Percentiles rank a stretch among this genome's conserved stretches.
These are phyloP conservation scores for Rhinocladiella similis DNA, from an alignment of 2,329 filamentous ascomycete species.

Conservation along the genomic window DNA sequence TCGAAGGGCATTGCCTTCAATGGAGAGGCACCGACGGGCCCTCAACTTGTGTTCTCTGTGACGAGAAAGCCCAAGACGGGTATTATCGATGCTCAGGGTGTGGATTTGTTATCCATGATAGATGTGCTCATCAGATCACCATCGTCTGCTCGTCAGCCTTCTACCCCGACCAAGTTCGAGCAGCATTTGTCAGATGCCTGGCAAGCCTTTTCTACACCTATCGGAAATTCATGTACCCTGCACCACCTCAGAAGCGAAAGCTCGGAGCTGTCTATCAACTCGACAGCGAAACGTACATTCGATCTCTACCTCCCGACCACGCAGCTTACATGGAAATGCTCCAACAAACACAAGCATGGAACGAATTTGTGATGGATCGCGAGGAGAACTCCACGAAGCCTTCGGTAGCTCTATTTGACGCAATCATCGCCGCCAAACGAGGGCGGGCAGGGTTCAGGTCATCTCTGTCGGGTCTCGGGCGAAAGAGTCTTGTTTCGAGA, in stretches of 20 bases:
- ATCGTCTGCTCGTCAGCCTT: constrained; percentile 68
- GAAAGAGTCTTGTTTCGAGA: constrained; percentile 29
- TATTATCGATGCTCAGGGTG: constrained; percentile 52
- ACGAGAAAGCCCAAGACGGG: constrained; percentile 60
- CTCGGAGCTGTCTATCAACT: constrained; percentile 55
- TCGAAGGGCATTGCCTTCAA: constrained; percentile 52
- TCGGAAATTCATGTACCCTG: constrained; percentile 61
- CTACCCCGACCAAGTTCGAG: constrained; percentile 65
- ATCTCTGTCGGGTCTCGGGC: constrained; percentile 16
- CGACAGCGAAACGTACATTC: constrained; percentile 66
- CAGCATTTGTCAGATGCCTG: constrained; percentile 68
- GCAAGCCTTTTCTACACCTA: constrained; percentile 70
- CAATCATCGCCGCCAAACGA: constrained; percentile 64
- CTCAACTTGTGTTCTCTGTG: constrained; percentile 48
- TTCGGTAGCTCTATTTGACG: constrained; percentile 61
- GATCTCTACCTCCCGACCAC: constrained; percentile 64
- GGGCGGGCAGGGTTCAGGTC: constrained; percentile 54
- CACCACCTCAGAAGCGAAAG: constrained; percentile 62
- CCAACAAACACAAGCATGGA: constrained; percentile 66
- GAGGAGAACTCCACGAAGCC: constrained; percentile 51
- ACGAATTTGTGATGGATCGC: constrained; percentile 65
- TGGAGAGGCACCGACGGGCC: constrained; percentile 46
- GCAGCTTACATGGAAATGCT: constrained; percentile 63
- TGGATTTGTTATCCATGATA: constrained; percentile 55
- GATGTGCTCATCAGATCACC: constrained; percentile 61